A percentile compares a stretch with the other conserved stretches of the same genome.
Evolutionary conservation across 2,329 filamentous ascomycete genomes (phyloP).

Genomic region (Microascus cirrosus): DNA sequence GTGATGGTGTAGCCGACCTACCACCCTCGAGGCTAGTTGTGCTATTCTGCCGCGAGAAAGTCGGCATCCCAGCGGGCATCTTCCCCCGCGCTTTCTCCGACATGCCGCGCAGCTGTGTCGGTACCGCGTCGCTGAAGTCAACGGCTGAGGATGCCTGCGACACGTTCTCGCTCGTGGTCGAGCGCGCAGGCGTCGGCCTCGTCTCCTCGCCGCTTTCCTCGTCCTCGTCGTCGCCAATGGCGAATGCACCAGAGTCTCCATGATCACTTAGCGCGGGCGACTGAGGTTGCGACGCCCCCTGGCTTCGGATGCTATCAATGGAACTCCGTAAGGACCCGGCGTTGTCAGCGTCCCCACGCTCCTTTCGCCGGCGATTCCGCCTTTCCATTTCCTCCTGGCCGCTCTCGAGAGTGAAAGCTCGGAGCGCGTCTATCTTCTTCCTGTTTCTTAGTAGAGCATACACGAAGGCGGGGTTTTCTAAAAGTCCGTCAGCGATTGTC

Average conservation of each 20-base stretch:
- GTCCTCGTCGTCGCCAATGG: slow-evolving; percentile 71
- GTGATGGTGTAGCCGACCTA: slow-evolving; percentile 38
- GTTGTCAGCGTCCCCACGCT: slow-evolving; percentile 38
- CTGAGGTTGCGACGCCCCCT: slow-evolving; percentile 40
- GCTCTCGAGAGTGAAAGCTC: slow-evolving; percentile 82
- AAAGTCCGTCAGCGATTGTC: slow-evolving; percentile 6
- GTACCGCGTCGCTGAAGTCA: slow-evolving; percentile 64
- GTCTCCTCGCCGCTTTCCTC: slow-evolving; percentile 40
- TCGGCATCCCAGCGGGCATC: slow-evolving; percentile 73
- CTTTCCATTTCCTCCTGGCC: slow-evolving; percentile 86
- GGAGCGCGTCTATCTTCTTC: slow-evolving; percentile 73
- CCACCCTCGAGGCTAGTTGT: slow-evolving; percentile 62
- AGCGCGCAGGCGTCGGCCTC: slow-evolving; percentile 46
- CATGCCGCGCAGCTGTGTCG: slow-evolving; percentile 78
- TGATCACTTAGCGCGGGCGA: slow-evolving; percentile 51
- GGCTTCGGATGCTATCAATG: slow-evolving; percentile 56
- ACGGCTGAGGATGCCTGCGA: slow-evolving; percentile 59
- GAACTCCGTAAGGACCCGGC: slow-evolving; percentile 50
- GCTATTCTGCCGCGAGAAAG: slow-evolving; percentile 85
- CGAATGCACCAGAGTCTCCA: slow-evolving; percentile 68
- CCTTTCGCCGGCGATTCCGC: slow-evolving; percentile 59
- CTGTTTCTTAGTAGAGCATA: slow-evolving; percentile 69
- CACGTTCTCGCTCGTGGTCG: slow-evolving; percentile 52
- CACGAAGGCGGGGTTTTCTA: slow-evolving; percentile 72
- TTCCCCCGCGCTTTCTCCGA: slow-evolving; percentile 96